Conservation (phyloP, 176 grass and related monocot species). For the Triticum monococcum region DNA sequence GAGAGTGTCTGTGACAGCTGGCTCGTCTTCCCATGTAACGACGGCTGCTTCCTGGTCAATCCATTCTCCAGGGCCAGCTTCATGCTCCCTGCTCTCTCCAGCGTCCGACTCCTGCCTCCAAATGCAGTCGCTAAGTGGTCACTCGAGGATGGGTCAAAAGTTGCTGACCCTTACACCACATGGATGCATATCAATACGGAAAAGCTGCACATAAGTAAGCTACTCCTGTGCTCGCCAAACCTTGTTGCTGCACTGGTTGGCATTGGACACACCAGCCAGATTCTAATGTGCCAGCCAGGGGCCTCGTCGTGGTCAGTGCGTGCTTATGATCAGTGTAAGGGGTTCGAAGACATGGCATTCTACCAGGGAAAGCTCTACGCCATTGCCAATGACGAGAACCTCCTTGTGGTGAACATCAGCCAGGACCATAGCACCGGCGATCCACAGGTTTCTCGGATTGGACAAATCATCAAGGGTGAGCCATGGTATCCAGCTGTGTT, state of each 20-base stretch:
- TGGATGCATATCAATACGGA: neutral
- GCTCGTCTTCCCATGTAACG: neutral
- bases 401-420: neutral
- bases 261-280: neutral
- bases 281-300: neutral
- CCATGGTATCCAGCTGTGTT: neutral
- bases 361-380: neutral
- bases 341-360: neutral
- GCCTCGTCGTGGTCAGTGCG: neutral
- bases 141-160: neutral
- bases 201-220: neutral
- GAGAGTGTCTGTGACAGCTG: neutral
- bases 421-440: neutral
- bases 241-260: constrained; percentile 16
- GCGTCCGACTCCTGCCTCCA: neutral
- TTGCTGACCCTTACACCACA: neutral
- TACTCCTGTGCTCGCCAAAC: neutral
- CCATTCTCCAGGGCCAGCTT: neutral
- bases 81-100: neutral
- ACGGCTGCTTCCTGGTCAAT: neutral
- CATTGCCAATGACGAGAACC: neutral
- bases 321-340: neutral
- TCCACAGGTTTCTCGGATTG: neutral
- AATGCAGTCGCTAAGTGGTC: neutral
- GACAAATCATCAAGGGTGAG: neutral